These are phyloP conservation scores for Plantago rigida DNA, from an alignment of 305 asterid genomes.

Conservation along the genomic window DNA sequence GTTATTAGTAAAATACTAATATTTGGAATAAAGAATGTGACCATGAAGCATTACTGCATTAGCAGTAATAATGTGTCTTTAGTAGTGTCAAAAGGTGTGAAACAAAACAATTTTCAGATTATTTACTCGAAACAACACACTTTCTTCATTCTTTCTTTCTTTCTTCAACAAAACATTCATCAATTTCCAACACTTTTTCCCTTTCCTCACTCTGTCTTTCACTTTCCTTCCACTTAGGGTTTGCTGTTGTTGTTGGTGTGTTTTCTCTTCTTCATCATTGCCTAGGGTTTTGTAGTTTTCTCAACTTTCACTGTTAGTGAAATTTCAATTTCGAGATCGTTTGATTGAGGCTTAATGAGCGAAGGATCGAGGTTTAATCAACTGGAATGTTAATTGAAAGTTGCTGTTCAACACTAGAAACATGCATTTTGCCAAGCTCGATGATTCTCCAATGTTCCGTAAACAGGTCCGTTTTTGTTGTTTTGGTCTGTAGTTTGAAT, in stretches of 20 bases:
- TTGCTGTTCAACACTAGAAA: constrained; percentile 24
- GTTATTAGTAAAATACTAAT: no score
- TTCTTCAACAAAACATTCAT: constrained; percentile 43
- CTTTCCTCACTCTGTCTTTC: constrained; percentile 28
- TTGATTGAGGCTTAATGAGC: constrained; percentile 33
- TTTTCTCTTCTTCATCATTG: constrained; percentile 20
- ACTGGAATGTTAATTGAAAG: constrained; percentile 32
- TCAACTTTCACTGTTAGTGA: constrained; percentile 17
- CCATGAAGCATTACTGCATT: no score
- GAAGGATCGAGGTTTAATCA: constrained; percentile 34
- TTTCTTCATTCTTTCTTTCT: constrained; percentile 23
- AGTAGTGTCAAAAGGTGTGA: not conserved
- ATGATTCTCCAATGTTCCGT: constrained; percentile 99
- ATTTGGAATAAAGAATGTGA: no score
- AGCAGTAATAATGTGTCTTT: no score
- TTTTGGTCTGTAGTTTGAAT: not conserved
- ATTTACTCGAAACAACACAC: not conserved
- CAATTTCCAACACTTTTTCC: constrained; percentile 47
- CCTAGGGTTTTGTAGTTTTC: not conserved
- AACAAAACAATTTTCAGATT: constrained; percentile 11
- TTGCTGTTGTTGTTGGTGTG: constrained; percentile 27
- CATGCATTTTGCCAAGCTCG: constrained; percentile 97
- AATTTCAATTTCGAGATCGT: constrained; percentile 26
- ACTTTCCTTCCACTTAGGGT: constrained; percentile 45
- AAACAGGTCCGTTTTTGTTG: constrained; percentile 57